A percentile compares a stretch with the other conserved stretches of the same genome.
Conservation (phyloP, 1,284 basidiomycete species). For the Exobasidium cylindrosporum region DNA sequence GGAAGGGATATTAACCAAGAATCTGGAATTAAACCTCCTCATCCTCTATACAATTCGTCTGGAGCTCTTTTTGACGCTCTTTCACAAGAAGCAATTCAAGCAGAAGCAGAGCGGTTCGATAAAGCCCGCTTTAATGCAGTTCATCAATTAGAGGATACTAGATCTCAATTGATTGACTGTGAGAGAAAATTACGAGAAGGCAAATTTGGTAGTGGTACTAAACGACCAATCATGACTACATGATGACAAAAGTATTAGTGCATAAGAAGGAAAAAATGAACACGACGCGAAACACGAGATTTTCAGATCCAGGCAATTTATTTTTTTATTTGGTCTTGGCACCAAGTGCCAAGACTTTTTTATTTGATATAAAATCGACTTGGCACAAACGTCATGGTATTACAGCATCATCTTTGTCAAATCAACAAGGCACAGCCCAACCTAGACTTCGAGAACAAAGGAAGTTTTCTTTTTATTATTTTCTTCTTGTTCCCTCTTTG, state of each 20-base stretch:
- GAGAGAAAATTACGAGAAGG: conserved; percentile 49
- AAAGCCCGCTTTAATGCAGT: conserved; percentile 68
- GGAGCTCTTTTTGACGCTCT: conserved; percentile 61
- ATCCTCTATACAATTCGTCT: conserved; percentile 48
- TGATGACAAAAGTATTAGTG: not conserved
- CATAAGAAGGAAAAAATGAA: no score
- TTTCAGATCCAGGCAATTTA: no score
- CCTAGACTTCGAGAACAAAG: no score
- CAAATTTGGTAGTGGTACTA: conserved; percentile 15
- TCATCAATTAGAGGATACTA: conserved; percentile 51
- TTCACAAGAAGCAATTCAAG: conserved; percentile 74
- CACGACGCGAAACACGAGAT: no score
- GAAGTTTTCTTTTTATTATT: no score
- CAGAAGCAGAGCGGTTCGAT: conserved; percentile 74
- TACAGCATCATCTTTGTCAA: no score
- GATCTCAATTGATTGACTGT: conserved; percentile 47
- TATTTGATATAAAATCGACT: no score
- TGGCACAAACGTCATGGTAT: no score
- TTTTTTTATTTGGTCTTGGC: no score
- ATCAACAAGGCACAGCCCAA: no score
- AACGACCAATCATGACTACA: not conserved
- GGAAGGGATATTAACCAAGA: not conserved
- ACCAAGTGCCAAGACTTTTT: no score
- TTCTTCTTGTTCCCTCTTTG: no score
- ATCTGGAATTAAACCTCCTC: conserved; percentile 23